Conservation (phyloP, 208 protist species). For the Trypanosoma grayi region DNA sequence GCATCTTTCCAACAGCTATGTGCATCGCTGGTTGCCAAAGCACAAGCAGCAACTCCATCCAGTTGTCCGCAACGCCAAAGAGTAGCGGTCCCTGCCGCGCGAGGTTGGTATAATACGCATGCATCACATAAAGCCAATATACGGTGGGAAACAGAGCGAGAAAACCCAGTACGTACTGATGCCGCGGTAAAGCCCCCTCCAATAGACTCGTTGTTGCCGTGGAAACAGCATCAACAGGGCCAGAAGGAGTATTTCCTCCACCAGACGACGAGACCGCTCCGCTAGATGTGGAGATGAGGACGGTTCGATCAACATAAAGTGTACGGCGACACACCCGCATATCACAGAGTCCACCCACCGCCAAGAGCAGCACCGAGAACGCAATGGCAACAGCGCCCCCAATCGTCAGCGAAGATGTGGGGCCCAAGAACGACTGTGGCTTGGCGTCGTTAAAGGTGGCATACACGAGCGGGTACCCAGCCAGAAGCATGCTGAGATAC, state of each 20-base stretch:
- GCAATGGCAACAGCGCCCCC: conserved; percentile 22
- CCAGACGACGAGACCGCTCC: no score
- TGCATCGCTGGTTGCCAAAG: conserved; percentile 80
- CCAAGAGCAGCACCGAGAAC: conserved; percentile 21
- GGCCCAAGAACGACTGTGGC: neutral
- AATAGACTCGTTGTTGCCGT: neutral
- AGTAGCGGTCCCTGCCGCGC: conserved; percentile 9
- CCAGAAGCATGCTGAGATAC: conserved; percentile 43
- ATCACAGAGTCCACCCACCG: conserved; percentile 27
- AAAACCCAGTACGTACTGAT: conserved; percentile 22
- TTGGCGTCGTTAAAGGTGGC: conserved; percentile 27
- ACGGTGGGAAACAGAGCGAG: conserved; percentile 15
- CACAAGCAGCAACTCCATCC: conserved; percentile 48
- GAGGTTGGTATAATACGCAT: conserved; percentile 20
- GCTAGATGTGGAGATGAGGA: no score
- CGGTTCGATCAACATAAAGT: conserved; percentile 28
- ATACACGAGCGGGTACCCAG: conserved; percentile 41
- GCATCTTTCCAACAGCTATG: conserved; percentile 32
- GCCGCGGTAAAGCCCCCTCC: neutral
- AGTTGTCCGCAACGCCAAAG: conserved; percentile 25
- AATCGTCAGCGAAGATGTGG: conserved; percentile 14
- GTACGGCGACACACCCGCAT: conserved; percentile 21
- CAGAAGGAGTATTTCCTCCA: neutral
- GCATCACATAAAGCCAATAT: conserved; percentile 31
- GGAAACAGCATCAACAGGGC: neutral